Evolutionary conservation across 192 early-diverging fungal genomes (phyloP), one percentile per base, ranked within the genome.

Genomic region (Backusella morwellensis): DNA sequence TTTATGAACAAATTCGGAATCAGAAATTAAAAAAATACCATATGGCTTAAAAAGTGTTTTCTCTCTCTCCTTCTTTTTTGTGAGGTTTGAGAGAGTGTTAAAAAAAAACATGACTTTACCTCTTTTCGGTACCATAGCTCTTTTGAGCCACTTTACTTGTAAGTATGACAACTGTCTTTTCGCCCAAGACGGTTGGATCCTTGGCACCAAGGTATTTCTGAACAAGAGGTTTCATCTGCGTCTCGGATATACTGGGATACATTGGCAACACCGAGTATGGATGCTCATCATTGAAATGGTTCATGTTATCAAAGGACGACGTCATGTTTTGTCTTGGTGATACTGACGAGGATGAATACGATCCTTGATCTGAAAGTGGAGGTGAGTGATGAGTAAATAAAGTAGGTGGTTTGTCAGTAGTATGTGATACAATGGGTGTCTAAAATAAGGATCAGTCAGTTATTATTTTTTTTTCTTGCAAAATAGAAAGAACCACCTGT

Each of bases 101-200:
- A 40, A 40, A 40, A 40, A 44, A 44, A n/a, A n/a, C 4, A 50
- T n/a, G 47, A n/a, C 47, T 12, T 32, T 75, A 91, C 85, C 96
- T 88, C 83, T 96, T 97, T 79, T 98, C 97, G 40, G 91, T 93
- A 34, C 95, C 97, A 76, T 98, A 98, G 3, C 92, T 93, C 74
- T 98, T 98, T 86, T 98, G 96, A 6, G 92, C 96, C 4, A 96
- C 96, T 69, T 94, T 95, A 23, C 93, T 91, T 36, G 94, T 94
- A 66, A 95, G 81, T 21, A 97, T 89, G 73, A 97, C 80, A 11
- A 96, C 89, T 75, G 90, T 90, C 63, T 83, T 90, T 86, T 89
- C 88, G 19, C 86, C 88, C 15, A 84, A 76, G 12, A 73, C 70
- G 11, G 72, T 75, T 6, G 88, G 85, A 9, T 87, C 86, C 59